Evolutionary conservation across 2,329 filamentous ascomycete genomes (phyloP).

Genomic region (Pseudogymnoascus sp.): DNA sequence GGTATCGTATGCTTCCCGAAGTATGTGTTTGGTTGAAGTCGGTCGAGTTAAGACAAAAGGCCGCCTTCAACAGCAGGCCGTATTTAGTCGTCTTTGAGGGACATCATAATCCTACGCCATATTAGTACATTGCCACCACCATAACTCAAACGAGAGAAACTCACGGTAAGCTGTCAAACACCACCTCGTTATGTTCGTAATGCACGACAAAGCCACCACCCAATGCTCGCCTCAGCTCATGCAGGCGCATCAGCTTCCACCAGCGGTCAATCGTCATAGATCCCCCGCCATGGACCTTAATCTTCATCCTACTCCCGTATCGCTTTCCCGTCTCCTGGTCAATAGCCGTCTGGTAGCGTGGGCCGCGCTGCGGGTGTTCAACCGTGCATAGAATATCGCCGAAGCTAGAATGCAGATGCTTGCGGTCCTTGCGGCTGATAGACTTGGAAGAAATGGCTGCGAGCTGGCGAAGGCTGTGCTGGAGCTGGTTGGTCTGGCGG

Average conservation of each 20-base stretch:
- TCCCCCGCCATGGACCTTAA: conserved; percentile 52
- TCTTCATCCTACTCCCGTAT: conserved; percentile 55
- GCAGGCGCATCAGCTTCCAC: conserved; percentile 64
- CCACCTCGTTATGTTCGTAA: conserved; percentile 54
- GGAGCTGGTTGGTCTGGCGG: conserved; percentile 54
- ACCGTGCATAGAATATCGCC: conserved; percentile 59
- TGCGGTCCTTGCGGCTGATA: conserved; percentile 60
- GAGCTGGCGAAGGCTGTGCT: conserved; percentile 51
- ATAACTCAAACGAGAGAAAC: conserved; percentile 13
- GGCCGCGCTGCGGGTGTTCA: conserved; percentile 59
- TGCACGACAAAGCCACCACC: conserved; percentile 56
- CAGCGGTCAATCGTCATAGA: conserved; percentile 61
- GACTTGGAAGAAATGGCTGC: conserved; percentile 53
- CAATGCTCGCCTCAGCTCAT: conserved; percentile 52
- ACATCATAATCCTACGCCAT: background rate
- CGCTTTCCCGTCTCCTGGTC: conserved; percentile 51
- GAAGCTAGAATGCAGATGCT: conserved; percentile 59
- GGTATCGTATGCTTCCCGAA: conserved; percentile 1
- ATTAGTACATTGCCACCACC: background rate
- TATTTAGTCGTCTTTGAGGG: background rate
- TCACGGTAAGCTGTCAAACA: conserved; percentile 51
- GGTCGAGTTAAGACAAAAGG: background rate
- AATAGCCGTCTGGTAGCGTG: conserved; percentile 58
- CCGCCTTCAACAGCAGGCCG: background rate
- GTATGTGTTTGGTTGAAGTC: background rate